Base-by-base conservation (phyloP, 2,329 filamentous ascomycete genomes). In the Botrytis elliptica region DNA sequence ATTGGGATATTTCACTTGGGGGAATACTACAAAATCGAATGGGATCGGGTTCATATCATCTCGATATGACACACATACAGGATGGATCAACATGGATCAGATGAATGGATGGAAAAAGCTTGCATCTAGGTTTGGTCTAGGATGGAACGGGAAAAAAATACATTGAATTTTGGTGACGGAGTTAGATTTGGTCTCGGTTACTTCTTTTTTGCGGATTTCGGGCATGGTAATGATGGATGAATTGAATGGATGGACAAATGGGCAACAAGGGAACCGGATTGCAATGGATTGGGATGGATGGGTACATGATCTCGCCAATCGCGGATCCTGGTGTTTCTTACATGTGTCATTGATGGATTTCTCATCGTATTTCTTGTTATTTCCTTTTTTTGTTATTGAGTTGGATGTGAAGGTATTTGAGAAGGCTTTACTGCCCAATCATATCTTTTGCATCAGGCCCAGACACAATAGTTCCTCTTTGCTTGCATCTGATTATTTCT, bases 271-370 rank as follows among this genome's bases (percentile, higher is more conserved):
- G 38, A 38, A 70, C 12, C 6, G 68, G 68, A 44, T 44, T 46
- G 29, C 16, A 33, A 59, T 44, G 49, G 66, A 16, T 42, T 57
- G 25, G 68, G 57, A 60, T 59, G 68, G 68, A 38, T 46, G 55
- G 68, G 57, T 70, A 63, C 59, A 59, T 57, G 66, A 69, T 69
- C 36, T 69, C 38, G 66, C 66, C 49, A 69, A 57, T 69, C 52
- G 66, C 66, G 66, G 66, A 59, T 69, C 38, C 66, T 42, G 49
- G 69, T 65, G 44, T 66, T 71, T 71, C 69, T 57, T 71, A 49
- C 44, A 60, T 33, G 59, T 44, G 12, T 52, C 16, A 4, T 33
- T 66, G 59, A 71, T 66, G 49, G 49, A 69, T 57, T 57, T 33
- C 38, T 69, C 49, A 42, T 42, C 66, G 16, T 29, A 3, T n/a